Percentiles rank a stretch among this genome's conserved stretches.
phyloP scores from a whole-genome alignment of 73 alveolate species.

The Tetrahymena elliotti region DNA sequence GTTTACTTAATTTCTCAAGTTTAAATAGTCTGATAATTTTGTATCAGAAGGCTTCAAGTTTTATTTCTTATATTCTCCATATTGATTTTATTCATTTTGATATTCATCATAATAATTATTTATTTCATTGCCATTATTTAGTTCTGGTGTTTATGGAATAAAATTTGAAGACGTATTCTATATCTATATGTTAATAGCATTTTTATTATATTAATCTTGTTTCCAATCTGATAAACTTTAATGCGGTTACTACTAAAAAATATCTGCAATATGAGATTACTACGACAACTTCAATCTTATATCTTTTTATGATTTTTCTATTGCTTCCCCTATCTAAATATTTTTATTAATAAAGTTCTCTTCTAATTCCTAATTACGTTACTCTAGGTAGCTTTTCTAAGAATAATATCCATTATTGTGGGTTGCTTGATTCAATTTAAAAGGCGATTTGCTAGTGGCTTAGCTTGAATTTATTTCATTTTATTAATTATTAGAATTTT shows the following conservation, averaged over 20 bases:
- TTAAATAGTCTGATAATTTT: not conserved
- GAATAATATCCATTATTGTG: not conserved
- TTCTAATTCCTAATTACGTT: not conserved
- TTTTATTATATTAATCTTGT: not conserved
- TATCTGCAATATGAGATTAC: not conserved
- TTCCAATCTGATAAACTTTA: not conserved
- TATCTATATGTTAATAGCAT: not conserved
- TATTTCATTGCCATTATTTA: not conserved
- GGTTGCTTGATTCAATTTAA: not conserved
- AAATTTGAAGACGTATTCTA: not conserved
- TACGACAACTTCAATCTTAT: not conserved
- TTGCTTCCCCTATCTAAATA: not conserved
- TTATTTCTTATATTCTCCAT: not conserved
- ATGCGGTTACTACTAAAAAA: not conserved
- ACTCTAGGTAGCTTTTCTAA: not conserved
- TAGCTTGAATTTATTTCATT: not conserved
- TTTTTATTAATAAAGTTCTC: not conserved
- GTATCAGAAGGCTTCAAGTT: not conserved
- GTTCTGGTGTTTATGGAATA: not conserved
- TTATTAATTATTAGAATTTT: not conserved
- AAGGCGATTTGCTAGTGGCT: not conserved
- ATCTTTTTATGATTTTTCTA: not conserved
- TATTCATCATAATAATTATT: not conserved
- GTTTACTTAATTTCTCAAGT: not conserved
- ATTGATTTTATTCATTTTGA: not conserved